These are phyloP conservation scores for Trametes sanguinea DNA, from an alignment of 768 basidiomycete species.

Conservation along the genomic window DNA sequence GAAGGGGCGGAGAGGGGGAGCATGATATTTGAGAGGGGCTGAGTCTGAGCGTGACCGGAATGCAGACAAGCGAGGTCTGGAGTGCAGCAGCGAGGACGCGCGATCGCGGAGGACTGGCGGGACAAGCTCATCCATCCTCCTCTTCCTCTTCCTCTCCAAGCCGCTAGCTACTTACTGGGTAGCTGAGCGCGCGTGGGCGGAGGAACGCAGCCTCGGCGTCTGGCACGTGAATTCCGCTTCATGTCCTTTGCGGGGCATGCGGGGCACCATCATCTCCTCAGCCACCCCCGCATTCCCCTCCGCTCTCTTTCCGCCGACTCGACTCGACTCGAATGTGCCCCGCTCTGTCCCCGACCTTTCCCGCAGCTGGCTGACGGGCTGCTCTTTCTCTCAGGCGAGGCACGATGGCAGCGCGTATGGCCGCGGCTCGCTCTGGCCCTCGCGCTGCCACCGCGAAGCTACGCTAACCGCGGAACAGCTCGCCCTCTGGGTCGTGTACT, in stretches of 20 bases:
- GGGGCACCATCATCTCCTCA: neutral
- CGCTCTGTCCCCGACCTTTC: slow-evolving; percentile 12
- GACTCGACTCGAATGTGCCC: slow-evolving; percentile 1
- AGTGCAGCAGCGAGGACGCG: neutral
- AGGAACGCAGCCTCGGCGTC: neutral
- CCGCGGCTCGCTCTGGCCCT: neutral
- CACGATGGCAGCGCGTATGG: neutral
- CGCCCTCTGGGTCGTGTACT: neutral
- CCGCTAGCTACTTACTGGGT: neutral
- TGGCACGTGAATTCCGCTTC: slow-evolving; percentile 13
- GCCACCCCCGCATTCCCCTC: slow-evolving; percentile 1
- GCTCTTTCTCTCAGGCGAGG: neutral
- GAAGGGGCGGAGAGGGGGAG: neutral
- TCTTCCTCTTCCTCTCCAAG: too few relatives aligned
- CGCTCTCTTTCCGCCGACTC: slow-evolving; percentile 15
- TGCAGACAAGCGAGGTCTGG: neutral
- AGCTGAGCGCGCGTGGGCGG: neutral
- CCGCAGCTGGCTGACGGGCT: neutral
- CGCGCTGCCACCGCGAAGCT: neutral
- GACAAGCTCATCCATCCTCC: neutral
- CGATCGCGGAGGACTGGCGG: neutral
- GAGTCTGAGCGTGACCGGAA: slow-evolving; percentile 4
- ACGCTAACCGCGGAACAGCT: neutral
- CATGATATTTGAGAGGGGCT: slow-evolving; percentile 10
- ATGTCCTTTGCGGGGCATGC: slow-evolving; percentile 3